These are phyloP conservation scores for Bryum argenteum DNA, from an alignment of 225 moss, liverwort and hornwort genomes.

Conservation along the genomic window DNA sequence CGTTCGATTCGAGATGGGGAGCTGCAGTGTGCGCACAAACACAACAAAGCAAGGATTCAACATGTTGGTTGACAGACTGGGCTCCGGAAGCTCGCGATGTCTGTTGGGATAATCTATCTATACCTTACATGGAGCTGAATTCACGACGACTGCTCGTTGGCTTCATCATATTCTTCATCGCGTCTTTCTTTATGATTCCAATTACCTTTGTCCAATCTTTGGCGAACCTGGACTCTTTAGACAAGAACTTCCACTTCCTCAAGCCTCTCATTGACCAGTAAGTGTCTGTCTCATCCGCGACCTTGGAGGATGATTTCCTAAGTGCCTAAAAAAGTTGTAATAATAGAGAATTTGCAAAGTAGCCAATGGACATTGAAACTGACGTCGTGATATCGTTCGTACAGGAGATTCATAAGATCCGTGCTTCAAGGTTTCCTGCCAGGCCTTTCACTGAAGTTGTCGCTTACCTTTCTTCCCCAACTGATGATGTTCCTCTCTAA, in stretches of 20 bases:
- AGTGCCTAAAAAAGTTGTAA: too few relatives aligned
- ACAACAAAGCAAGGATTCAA: conserved; percentile 80
- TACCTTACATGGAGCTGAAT: conserved; percentile 70
- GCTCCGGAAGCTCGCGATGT: conserved; percentile 94
- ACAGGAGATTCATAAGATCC: conserved; percentile 72
- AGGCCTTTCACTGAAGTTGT: conserved; percentile 74
- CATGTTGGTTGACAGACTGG: conserved; percentile 90
- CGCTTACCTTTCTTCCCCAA: conserved; percentile 65
- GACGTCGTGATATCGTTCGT: conserved; percentile 20
- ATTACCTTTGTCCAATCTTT: conserved; percentile 86
- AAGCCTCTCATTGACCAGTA: conserved; percentile 68
- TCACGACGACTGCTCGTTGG: conserved; percentile 59
- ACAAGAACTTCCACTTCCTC: conserved; percentile 59
- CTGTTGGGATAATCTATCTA: conserved; percentile 81
- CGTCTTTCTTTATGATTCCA: conserved; percentile 83
- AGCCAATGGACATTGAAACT: neutral
- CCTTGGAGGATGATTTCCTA: neutral
- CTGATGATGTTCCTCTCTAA: conserved; percentile 69
- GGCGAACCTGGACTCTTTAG: conserved; percentile 75
- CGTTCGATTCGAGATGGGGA: conserved; percentile 87
- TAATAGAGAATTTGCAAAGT: neutral
- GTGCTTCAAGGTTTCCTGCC: conserved; percentile 85
- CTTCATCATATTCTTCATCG: conserved; percentile 54
- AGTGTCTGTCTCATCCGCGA: neutral
- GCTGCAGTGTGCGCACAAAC: conserved; percentile 97